Conservation (phyloP, 2,329 filamentous ascomycete genomes). For the Colletotrichum camelliae region DNA sequence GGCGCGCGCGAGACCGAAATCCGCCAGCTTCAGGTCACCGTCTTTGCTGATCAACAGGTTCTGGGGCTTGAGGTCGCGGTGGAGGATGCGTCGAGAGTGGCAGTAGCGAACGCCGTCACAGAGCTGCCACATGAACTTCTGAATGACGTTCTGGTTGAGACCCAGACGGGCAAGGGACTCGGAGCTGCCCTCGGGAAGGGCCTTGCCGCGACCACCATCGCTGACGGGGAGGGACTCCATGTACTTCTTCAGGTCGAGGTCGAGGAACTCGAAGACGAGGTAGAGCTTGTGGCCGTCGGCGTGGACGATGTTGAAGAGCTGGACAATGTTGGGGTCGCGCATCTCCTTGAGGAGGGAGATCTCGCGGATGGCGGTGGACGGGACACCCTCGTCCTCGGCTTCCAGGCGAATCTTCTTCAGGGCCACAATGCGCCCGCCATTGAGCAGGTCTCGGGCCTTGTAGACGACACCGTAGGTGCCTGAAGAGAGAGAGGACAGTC, state of each 20-base stretch:
- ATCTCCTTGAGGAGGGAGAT: conserved; percentile 95
- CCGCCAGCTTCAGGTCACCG: conserved; percentile 87
- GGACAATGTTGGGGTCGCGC: conserved; percentile 89
- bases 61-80: conserved; percentile 90
- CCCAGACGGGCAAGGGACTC: conserved; percentile 70
- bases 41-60: conserved; percentile 87
- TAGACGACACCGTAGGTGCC: conserved; percentile 96
- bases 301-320: conserved; percentile 89
- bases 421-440: conserved; percentile 84
- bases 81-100: conserved; percentile 85
- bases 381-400: conserved; percentile 92
- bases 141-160: conserved; percentile 80
- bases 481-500: conserved; percentile 39
- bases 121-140: conserved; percentile 91
- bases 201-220: conserved; percentile 85
- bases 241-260: conserved; percentile 92
- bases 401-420: conserved; percentile 96
- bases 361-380: conserved; percentile 90
- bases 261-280: conserved; percentile 90
- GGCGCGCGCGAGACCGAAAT: conserved; percentile 88
- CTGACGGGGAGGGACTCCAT: conserved; percentile 89
- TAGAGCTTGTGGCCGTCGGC: conserved; percentile 95
- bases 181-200: conserved; percentile 78
- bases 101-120: conserved; percentile 87
- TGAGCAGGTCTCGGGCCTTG: conserved; percentile 86